Conservation (phyloP, 352 stramenopile species). For the Phytophthora meadii region DNA sequence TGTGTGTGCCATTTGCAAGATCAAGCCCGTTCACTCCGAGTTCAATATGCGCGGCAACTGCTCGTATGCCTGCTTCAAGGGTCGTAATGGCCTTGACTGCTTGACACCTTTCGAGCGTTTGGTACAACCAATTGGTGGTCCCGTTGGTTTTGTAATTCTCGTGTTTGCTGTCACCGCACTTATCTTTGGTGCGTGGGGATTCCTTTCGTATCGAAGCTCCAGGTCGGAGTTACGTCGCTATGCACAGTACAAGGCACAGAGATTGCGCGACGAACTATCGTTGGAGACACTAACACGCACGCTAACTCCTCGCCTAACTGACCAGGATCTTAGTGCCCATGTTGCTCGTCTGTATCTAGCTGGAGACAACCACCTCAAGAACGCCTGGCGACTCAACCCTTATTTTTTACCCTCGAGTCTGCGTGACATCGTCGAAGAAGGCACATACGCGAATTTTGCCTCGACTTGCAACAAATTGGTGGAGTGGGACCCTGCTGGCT, state of each 20-base stretch:
- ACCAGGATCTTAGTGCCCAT: constrained; percentile 80
- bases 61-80: constrained; percentile 84
- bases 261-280: constrained; percentile 75
- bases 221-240: constrained; percentile 59
- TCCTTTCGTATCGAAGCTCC: constrained; percentile 68
- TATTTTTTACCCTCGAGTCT: constrained; percentile 63
- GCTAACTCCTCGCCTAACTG: constrained; percentile 73
- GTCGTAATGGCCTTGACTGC: constrained; percentile 78
- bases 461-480: constrained; percentile 75
- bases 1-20: constrained; percentile 55
- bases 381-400: constrained; percentile 68
- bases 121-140: constrained; percentile 80
- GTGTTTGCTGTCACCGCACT: constrained; percentile 58
- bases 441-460: constrained; percentile 76
- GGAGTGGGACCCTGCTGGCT: constrained; percentile 59
- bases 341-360: constrained; percentile 77
- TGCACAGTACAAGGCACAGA: constrained; percentile 78
- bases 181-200: constrained; percentile 74
- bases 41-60: constrained; percentile 86
- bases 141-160: constrained; percentile 76
- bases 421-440: constrained; percentile 80
- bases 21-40: constrained; percentile 70
- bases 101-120: constrained; percentile 86
- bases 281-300: constrained; percentile 74
- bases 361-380: constrained; percentile 75